Conservation (phyloP, 805 yeast genomes). For the Schizosaccharomyces osmophilus region DNA sequence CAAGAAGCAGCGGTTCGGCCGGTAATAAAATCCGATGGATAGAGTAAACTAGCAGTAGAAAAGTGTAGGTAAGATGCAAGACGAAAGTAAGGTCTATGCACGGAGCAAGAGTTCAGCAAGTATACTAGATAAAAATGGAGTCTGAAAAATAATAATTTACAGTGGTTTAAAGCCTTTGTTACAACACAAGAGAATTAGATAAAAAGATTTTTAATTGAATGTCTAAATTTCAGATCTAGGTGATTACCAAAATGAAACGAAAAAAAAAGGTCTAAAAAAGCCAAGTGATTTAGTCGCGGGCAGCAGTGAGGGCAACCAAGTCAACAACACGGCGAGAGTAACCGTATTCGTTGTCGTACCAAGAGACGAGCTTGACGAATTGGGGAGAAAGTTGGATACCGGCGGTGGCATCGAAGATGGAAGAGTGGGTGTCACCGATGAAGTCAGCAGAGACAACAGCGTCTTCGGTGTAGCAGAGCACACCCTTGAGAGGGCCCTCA, state of each 20-base stretch:
- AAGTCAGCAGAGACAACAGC: slow-evolving; percentile 81
- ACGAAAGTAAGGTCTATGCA: too few species aligned
- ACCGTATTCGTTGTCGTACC: slow-evolving; percentile 94
- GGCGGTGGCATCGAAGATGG: slow-evolving; percentile 76
- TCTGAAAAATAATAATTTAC: too few species aligned
- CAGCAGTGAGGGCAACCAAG: slow-evolving; percentile 56
- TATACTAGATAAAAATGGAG: too few species aligned
- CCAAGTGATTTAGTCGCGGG: background rate
- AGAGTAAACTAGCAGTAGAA: too few species aligned
- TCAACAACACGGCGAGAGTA: slow-evolving; percentile 92
- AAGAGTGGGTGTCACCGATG: slow-evolving; percentile 60
- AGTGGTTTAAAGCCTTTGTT: too few species aligned
- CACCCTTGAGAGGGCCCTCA: slow-evolving; percentile 54
- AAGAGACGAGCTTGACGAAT: slow-evolving; percentile 73
- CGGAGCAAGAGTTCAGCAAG: too few species aligned
- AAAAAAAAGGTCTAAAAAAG: background rate
- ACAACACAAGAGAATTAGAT: too few species aligned
- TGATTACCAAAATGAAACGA: background rate
- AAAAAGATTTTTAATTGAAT: too few species aligned
- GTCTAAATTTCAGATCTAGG: too few species aligned
- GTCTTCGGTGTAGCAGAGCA: slow-evolving; percentile 77
- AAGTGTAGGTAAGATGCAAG: too few species aligned
- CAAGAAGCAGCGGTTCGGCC: too few species aligned
- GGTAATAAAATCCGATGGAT: too few species aligned
- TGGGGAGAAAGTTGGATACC: slow-evolving; percentile 71